Evolutionary conservation across 208 protist genomes (phyloP), one percentile per base, ranked within the genome.

Genomic region (Leishmania martiniquensis): DNA sequence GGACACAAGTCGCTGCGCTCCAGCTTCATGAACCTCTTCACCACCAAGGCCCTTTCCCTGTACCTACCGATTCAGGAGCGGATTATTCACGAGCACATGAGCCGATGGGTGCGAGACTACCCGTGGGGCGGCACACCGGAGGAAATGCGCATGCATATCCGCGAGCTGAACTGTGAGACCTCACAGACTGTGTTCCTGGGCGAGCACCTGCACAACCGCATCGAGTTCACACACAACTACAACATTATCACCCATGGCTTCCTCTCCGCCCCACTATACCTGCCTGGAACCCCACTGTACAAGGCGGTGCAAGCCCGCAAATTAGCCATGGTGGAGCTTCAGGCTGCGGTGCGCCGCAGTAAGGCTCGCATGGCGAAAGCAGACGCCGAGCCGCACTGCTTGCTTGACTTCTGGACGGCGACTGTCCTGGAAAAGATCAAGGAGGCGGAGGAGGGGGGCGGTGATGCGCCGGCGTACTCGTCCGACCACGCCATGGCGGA

Each of bases 221-320:
- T 82, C 2, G 85, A 97, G 85, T 98, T 99, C 86, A 94, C 94
- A 51, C 82, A 87, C 82, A 93, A 96, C 85, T 99, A 98, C 90
- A 88, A 97, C 75, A 91, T 89, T 69, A 99, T 99, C 89, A 98
- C 95, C 68, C 85, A 95, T 44, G 97, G 95, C 78, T 98, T 99
- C 85, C 91, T 99, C 47, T 90, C 93, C 39, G 86, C 95, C 9
- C 97, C 96, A 39, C 65, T 99, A 6, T 96, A 94, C 91, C 87
- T 98, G 60, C 97, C 97, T 54, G 97, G 97, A 63, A 98, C 94
- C 2, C 85, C 91, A 4, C 83, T 98, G 12, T 98, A 96, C 90
- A 96, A 89, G 88, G 84, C 95, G 2, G 91, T 99, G 52, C 91
- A 95, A 72, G 82, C 97, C 15, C 91, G 96, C 66, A 96, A 96